phyloP scores from a whole-genome alignment of 306 rosid genomes.

The Pyrus betulifolia region DNA sequence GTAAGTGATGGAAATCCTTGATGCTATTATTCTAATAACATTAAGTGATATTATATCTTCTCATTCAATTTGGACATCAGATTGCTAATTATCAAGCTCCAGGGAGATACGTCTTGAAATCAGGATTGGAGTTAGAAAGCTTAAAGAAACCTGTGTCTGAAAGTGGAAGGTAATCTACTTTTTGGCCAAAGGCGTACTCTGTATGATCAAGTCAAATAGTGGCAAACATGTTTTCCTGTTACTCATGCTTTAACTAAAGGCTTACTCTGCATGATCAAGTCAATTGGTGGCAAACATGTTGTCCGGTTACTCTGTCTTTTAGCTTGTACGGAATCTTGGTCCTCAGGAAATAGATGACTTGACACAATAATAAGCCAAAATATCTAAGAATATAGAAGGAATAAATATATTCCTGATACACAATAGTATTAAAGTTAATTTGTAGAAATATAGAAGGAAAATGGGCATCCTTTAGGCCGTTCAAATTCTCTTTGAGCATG shows the following conservation, averaged over 20 bases:
- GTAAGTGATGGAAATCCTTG: conserved; percentile 40
- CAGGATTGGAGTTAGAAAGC: conserved; percentile 57
- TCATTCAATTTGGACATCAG: conserved; percentile 51
- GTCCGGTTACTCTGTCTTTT: background rate
- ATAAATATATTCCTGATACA: background rate
- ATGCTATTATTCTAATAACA: conserved; percentile 18
- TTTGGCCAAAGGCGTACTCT: conserved; percentile 4
- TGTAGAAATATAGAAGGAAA: background rate
- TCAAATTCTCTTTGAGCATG: background rate
- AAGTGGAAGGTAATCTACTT: conserved; percentile 62
- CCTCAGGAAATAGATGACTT: background rate
- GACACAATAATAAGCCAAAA: background rate
- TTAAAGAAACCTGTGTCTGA: conserved; percentile 56
- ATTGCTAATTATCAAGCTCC: conserved; percentile 72
- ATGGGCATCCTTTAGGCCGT: background rate
- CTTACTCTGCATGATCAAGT: conserved; percentile 3
- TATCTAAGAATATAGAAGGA: background rate
- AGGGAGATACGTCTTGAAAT: conserved; percentile 64
- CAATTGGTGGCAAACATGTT: background rate
- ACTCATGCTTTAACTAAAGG: background rate
- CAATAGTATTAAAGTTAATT: background rate
- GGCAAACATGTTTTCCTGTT: background rate
- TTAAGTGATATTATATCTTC: conserved; percentile 21
- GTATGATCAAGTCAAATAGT: conserved; percentile 3
- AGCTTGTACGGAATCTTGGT: background rate